Evolutionary conservation across 768 basidiomycete genomes (phyloP).

Genomic region (Clathrus columnatus): DNA sequence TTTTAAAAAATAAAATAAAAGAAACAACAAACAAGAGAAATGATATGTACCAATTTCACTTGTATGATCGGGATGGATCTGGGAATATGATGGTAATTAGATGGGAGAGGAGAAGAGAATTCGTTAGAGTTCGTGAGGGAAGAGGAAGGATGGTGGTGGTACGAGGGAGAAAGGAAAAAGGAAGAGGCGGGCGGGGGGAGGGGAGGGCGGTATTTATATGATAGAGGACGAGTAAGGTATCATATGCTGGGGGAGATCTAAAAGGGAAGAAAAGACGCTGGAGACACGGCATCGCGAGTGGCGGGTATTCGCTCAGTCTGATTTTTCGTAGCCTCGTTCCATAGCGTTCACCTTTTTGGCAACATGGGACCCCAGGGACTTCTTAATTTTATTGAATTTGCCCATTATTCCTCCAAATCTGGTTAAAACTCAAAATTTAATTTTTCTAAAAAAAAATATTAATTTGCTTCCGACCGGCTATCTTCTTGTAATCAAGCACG

Average conservation of each 20-base stretch:
- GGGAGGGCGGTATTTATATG: conserved; percentile 2
- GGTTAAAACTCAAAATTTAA: neutral
- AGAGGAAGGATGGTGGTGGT: neutral
- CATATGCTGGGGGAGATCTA: neutral
- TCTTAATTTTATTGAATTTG: neutral
- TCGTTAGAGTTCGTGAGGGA: neutral
- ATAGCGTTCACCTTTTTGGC: neutral
- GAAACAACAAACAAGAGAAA: neutral
- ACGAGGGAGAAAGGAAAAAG: neutral
- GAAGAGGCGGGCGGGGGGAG: neutral
- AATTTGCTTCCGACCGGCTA: neutral
- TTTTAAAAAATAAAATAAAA: neutral
- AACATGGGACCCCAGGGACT: neutral
- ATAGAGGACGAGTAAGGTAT: neutral
- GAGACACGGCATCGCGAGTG: neutral
- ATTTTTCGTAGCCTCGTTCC: conserved; percentile 2
- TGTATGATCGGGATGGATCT: neutral
- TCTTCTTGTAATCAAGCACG: neutral
- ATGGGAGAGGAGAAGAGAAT: neutral
- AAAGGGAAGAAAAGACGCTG: neutral
- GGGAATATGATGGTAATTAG: neutral
- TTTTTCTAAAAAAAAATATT: neutral
- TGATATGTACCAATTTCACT: neutral
- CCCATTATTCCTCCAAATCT: neutral
- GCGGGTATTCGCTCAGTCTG: neutral